These are phyloP conservation scores for Scenedesmus sp. DNA, from an alignment of 163 green algal genomes.

Conservation along the genomic window DNA sequence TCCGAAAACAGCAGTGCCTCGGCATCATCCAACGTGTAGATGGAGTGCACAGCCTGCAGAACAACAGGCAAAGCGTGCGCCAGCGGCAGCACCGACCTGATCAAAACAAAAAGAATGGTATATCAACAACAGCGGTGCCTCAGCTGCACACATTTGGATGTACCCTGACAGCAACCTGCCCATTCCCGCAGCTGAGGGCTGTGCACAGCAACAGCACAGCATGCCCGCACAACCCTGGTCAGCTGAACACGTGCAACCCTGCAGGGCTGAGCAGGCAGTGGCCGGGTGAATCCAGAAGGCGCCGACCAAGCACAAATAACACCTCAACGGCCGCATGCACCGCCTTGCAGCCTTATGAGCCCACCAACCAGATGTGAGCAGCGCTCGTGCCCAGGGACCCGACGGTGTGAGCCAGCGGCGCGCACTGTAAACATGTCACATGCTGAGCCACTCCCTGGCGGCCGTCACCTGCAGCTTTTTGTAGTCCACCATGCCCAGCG, in stretches of 20 bases:
- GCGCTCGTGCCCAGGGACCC: too few relatives aligned
- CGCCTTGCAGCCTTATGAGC: too few relatives aligned
- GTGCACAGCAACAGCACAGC: background rate
- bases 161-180: too few relatives aligned
- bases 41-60: conserved; percentile 58
- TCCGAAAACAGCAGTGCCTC: conserved; percentile 73
- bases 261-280: too few relatives aligned
- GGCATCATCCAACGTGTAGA: conserved; percentile 68
- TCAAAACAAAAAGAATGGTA: background rate
- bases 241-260: too few relatives aligned
- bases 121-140: conserved; percentile 60
- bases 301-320: too few relatives aligned
- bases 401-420: too few relatives aligned
- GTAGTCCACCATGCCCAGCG: conserved; percentile 64
- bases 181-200: too few relatives aligned
- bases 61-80: background rate
- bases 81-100: background rate
- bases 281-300: too few relatives aligned
- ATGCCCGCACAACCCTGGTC: too few relatives aligned
- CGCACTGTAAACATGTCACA: background rate
- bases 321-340: too few relatives aligned
- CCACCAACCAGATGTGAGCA: too few relatives aligned
- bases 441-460: background rate
- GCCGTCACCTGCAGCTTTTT: conserved; percentile 44
- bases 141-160: conserved; percentile 56